Percentiles rank a stretch among this genome's conserved stretches.
Conservation (phyloP, 768 basidiomycete species). For the Tylopilus vinaceipallidus region DNA sequence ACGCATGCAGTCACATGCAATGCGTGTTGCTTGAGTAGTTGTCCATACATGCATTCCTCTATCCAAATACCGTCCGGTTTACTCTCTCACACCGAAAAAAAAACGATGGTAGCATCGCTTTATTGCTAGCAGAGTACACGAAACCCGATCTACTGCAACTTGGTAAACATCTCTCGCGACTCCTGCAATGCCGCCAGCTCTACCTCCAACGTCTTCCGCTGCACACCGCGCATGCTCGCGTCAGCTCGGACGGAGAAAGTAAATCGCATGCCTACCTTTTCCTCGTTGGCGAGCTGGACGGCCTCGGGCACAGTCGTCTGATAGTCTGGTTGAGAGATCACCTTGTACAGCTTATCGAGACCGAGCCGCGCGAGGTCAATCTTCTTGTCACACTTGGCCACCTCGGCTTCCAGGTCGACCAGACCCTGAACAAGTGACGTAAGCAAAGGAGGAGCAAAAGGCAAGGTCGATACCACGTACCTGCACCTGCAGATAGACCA, state of each 20-base stretch:
- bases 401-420: slow-evolving; percentile 85
- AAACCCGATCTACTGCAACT: slow-evolving; percentile 45
- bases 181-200: slow-evolving; percentile 72
- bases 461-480: slow-evolving; percentile 41
- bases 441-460: background rate
- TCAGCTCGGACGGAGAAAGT: background rate
- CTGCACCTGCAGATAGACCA: slow-evolving; percentile 82
- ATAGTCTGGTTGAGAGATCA: slow-evolving; percentile 74
- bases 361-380: slow-evolving; percentile 66
- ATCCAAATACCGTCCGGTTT: no score
- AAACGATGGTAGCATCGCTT: no score
- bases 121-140: no score
- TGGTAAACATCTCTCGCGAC: slow-evolving; percentile 74
- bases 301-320: slow-evolving; percentile 74
- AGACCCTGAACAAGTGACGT: slow-evolving; percentile 82
- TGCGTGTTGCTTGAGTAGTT: no score
- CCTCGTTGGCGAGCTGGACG: slow-evolving; percentile 71
- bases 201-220: slow-evolving; percentile 53
- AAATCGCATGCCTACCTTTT: slow-evolving; percentile 63
- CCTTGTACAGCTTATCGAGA: slow-evolving; percentile 74
- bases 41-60: no score
- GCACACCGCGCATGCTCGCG: background rate
- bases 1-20: no score
- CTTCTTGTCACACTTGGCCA: slow-evolving; percentile 90
- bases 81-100: no score